Conservation (phyloP, 2,329 filamentous ascomycete species). For the Lithohypha guttulata region DNA sequence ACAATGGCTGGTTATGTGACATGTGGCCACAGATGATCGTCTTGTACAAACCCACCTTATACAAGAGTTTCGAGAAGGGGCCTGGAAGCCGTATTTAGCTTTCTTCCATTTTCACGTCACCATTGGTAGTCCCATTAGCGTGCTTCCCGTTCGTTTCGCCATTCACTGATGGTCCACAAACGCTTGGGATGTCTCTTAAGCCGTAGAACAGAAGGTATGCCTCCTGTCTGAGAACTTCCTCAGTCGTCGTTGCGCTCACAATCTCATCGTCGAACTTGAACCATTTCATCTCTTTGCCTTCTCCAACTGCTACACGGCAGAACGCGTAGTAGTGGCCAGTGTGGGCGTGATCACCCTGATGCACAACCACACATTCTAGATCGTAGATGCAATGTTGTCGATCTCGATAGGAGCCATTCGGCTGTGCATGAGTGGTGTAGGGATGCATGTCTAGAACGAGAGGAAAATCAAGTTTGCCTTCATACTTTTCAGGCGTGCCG, state of each 20-base stretch:
- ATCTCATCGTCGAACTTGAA: slow-evolving; percentile 94
- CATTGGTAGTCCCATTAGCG: neutral
- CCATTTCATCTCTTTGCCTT: slow-evolving; percentile 49
- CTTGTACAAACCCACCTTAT: no score
- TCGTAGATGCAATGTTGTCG: slow-evolving; percentile 58
- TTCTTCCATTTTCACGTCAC: slow-evolving; percentile 6
- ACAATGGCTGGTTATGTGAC: no score
- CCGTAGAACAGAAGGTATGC: slow-evolving; percentile 84
- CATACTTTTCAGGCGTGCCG: slow-evolving; percentile 57
- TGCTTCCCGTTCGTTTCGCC: neutral
- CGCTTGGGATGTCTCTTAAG: slow-evolving; percentile 23
- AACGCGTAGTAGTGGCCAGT: slow-evolving; percentile 91
- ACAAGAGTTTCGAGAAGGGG: no score
- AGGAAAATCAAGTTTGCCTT: slow-evolving; percentile 76
- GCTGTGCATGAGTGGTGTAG: slow-evolving; percentile 59
- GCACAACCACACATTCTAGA: slow-evolving; percentile 78
- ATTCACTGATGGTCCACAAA: neutral
- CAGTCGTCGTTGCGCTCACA: slow-evolving; percentile 71
- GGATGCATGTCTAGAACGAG: slow-evolving; percentile 80
- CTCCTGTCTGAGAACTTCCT: slow-evolving; percentile 73
- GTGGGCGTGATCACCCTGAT: slow-evolving; percentile 64
- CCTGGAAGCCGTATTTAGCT: no score
- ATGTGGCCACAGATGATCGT: no score
- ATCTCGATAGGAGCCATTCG: slow-evolving; percentile 19
- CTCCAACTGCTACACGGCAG: slow-evolving; percentile 48